These are phyloP conservation scores for Yarrowia sp. DNA, from an alignment of 805 yeast species.

Conservation along the genomic window DNA sequence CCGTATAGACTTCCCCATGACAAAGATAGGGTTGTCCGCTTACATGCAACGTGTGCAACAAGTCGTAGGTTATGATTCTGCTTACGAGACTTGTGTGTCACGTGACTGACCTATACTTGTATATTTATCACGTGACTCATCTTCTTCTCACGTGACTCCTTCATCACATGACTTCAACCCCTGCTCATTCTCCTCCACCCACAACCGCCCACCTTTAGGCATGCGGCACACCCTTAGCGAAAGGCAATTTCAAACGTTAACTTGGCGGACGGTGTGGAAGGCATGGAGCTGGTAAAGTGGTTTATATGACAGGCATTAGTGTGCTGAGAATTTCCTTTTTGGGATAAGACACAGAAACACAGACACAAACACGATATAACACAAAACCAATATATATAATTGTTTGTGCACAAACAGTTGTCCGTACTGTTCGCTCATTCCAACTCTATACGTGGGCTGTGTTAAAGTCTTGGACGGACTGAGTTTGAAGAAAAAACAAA, in stretches of 20 bases:
- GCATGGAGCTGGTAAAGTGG: no score
- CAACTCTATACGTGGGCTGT: slow-evolving; percentile 10
- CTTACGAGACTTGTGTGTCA: no score
- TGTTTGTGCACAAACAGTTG: no score
- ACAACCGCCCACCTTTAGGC: slow-evolving; percentile 2
- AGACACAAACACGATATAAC: no score
- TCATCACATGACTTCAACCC: neutral
- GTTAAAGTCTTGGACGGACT: no score
- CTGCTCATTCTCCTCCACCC: neutral
- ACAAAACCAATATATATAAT: no score
- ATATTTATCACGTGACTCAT: neutral
- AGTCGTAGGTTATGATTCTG: slow-evolving; percentile 21
- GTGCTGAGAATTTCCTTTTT: neutral
- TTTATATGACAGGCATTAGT: no score
- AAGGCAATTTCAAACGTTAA: neutral
- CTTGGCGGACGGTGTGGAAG: no score
- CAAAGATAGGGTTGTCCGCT: slow-evolving; percentile 11
- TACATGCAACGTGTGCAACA: neutral
- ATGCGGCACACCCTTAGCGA: slow-evolving; percentile 24
- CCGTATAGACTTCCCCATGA: neutral
- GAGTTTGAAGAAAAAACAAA: no score
- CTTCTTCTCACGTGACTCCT: neutral
- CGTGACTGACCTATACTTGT: no score
- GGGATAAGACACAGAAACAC: no score
- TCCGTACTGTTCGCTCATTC: no score